Evolutionary conservation across 2,329 filamentous ascomycete genomes (phyloP), one percentile per base, ranked within the genome.

Genomic region (Bipolaris victoriae): DNA sequence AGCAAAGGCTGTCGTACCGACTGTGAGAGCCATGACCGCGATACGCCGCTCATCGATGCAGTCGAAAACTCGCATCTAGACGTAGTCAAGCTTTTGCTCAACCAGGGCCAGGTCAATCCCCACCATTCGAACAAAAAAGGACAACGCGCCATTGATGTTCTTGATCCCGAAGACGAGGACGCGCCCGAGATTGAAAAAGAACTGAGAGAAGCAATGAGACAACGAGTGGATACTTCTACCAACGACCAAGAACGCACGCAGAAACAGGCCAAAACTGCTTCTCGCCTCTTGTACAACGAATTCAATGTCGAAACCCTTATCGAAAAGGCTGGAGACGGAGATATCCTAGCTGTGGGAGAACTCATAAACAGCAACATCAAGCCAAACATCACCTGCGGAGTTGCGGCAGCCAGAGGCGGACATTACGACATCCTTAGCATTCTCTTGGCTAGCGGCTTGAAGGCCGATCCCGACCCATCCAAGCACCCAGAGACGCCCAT

Each of bases 31-130:
- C 85, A 86, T 55, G 92, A 82, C 54, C 78, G 91, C 69, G 95
- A 99, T 69, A 98, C 95, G 0, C 95, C 95, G 26, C 83, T 99
- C 35, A 89, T 99, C 52, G 95, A 99, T 79, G 95, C 95, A 5
- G 92, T 98, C 26, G 95, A 98, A 67, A 99, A 99, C 69, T 91
- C 91, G 1, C 93, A 99, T 72, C 75, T 97, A 7, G 90, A 90
- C 16, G 94, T 98, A 3, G 90, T 99, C 40, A 91, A 88, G 69
- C 81, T 97, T 9, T 80, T 99, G 33, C 82, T 99, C 2, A 86
- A 90, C 53, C 89, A 93, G 55, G 94, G 93, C 3, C 66, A 67
- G 10, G 94, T 96, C 11, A 96, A 99, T 71, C 95, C 95, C 47
- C 88, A 92, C 48, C 90, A 92, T 65, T 88, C 92, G 45, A 97